Base-by-base conservation (phyloP, 2,329 filamentous ascomycete genomes). In the Fusarium protoensiforme region DNA sequence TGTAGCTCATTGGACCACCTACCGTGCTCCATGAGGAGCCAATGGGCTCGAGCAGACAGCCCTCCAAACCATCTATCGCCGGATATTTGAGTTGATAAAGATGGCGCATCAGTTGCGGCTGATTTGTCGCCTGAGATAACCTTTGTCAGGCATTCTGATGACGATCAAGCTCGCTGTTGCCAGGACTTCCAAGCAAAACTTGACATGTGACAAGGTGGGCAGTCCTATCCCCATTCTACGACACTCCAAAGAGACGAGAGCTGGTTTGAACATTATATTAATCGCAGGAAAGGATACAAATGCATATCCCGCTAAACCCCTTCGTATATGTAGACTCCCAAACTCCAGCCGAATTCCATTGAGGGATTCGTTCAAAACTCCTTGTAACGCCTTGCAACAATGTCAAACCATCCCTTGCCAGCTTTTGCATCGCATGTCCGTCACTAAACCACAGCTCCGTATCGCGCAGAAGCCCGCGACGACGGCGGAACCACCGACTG, bases 401-500 rank as follows among this genome's bases (percentile, higher is more conserved):
- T n/a, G 39, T 59, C 31, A 56, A 56, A 11, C n/a, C 59, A 61
- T 48, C 20, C 41, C 31, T n/a, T 7, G 2, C 33, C 16, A 29
- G 33, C 33, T 56, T 61, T 43, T 69, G 68, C 73, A 67, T 46
- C 8, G 7, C n/a, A 24, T 3, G 10, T 9, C 18, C 59, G 14
- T 35, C 57, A 54, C 33, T 58, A 74, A 22, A 69, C 61, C 39
- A 74, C 58, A 31, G 71, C 61, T n/a, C 71, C 71, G 20, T 74
- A 74, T 4, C 71, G 60, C 16, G 58, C 57, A 22, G 71, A 74
- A 36, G 71, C 71, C 4, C 71, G 64, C 54, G 71, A 74, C 10
- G 71, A 74, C 16, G 65, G 71, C 14, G 59, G 58, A 14, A 53
- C 48, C n/a, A 65, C 58, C 33, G 71, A 74, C 20, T 74, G 71